Percentiles rank a stretch among this genome's conserved stretches.
phyloP scores from a whole-genome alignment of 2,329 filamentous ascomycete genomes.

The Sporothrix globosa region DNA sequence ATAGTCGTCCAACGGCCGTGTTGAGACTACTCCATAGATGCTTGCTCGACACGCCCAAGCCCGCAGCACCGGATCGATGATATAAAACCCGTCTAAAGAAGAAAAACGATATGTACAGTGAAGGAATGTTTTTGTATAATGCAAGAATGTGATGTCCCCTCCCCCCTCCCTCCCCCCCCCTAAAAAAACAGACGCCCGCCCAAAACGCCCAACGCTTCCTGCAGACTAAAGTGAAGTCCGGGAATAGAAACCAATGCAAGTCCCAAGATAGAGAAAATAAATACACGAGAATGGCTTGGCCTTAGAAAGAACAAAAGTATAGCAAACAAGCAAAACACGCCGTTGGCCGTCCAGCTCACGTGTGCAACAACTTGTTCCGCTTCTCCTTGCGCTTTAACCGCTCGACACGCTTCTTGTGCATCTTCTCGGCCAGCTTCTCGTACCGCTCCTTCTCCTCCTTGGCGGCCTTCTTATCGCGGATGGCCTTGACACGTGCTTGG shows the following conservation, averaged over 20 bases:
- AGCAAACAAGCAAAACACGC: background rate
- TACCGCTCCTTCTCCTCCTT: constrained; percentile 95
- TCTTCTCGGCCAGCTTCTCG: constrained; percentile 93
- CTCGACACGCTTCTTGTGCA: constrained; percentile 95
- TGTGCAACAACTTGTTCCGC: constrained; percentile 82
- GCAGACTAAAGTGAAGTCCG: background rate
- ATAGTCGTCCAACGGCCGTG: too few species aligned
- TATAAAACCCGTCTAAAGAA: too few species aligned
- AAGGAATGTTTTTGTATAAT: constrained; percentile 10
- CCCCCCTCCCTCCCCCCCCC: too few species aligned
- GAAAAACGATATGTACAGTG: background rate
- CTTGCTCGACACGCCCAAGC: too few species aligned
- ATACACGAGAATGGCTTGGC: background rate
- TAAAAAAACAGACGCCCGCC: background rate
- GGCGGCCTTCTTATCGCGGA: constrained; percentile 81
- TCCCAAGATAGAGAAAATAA: background rate
- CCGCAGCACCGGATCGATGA: too few species aligned
- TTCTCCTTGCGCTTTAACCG: constrained; percentile 94
- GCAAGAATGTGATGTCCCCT: background rate
- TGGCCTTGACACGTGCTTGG: constrained; percentile 73
- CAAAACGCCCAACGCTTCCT: constrained; percentile 17
- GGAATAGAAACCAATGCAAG: background rate
- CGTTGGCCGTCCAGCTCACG: constrained; percentile 47
- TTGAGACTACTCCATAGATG: too few species aligned
- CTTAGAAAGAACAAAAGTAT: background rate